These are phyloP conservation scores for Podaxis mareebaensis DNA, from an alignment of 768 basidiomycete species.

Conservation along the genomic window DNA sequence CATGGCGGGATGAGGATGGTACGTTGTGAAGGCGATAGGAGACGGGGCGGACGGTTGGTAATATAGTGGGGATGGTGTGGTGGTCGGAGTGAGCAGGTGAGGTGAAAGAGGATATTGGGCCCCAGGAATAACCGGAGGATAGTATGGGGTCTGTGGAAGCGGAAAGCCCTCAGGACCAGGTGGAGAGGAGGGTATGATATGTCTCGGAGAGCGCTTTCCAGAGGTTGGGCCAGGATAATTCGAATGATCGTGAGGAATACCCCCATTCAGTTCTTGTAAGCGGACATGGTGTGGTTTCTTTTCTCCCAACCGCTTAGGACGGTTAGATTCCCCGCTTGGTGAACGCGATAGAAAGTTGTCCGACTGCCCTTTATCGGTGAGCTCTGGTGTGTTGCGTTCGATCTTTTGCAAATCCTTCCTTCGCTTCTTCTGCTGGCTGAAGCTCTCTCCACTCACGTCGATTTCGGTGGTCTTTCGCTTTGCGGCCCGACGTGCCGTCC, in stretches of 20 bases:
- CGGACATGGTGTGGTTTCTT: neutral
- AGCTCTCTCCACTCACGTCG: neutral
- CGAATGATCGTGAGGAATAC: neutral
- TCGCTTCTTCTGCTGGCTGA: conserved; percentile 6
- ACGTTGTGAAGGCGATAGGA: conserved; percentile 3
- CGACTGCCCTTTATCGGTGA: neutral
- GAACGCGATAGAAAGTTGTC: neutral
- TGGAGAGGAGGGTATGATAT: neutral
- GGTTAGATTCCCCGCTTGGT: neutral
- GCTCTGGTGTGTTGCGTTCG: neutral
- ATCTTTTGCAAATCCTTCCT: conserved; percentile 9
- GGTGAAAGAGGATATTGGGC: neutral
- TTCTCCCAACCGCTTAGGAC: neutral
- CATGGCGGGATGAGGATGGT: conserved; percentile 2
- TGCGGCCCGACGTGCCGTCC: neutral
- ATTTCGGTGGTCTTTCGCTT: conserved; percentile 2
- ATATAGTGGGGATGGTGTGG: neutral
- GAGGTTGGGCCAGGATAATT: neutral
- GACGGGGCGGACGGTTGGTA: conserved; percentile 1
- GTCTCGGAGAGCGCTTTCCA: neutral
- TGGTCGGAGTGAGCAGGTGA: neutral
- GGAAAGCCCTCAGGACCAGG: neutral
- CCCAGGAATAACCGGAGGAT: neutral
- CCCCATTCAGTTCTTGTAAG: neutral
- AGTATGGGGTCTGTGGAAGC: neutral